Conservation (phyloP, 495 filamentous ascomycete genomes). For the Aspergillus affinis region DNA sequence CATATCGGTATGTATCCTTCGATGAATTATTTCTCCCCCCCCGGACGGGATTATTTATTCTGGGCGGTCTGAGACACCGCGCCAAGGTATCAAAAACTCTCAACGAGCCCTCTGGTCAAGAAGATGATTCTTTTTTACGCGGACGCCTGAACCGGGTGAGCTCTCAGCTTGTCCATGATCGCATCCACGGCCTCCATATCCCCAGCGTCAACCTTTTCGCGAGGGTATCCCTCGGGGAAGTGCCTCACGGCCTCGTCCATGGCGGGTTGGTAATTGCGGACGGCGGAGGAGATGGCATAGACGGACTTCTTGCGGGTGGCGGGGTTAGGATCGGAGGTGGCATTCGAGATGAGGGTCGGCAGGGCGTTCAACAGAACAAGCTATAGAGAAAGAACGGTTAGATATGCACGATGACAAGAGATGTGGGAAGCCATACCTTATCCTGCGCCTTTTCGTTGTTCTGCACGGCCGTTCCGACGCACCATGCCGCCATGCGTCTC, state of each 20-base stretch:
- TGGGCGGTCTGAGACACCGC: background rate
- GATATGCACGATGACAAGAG: background rate
- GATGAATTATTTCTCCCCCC: background rate
- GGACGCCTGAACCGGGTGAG: slow-evolving; percentile 38
- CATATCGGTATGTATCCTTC: background rate
- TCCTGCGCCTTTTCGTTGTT: slow-evolving; percentile 87
- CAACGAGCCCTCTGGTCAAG: background rate
- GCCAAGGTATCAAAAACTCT: background rate
- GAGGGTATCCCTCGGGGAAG: slow-evolving; percentile 60
- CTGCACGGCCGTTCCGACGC: slow-evolving; percentile 89
- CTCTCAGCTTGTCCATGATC: slow-evolving; percentile 66
- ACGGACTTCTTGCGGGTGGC: slow-evolving; percentile 82
- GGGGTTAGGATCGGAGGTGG: slow-evolving; percentile 56
- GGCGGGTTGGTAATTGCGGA: slow-evolving; percentile 83
- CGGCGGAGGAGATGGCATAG: slow-evolving; percentile 77
- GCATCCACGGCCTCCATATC: slow-evolving; percentile 85
- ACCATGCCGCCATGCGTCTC: slow-evolving; percentile 84
- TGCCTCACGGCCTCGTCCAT: slow-evolving; percentile 61
- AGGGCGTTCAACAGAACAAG: slow-evolving; percentile 71
- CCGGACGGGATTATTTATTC: background rate
- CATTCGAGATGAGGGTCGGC: slow-evolving; percentile 63
- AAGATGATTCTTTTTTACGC: slow-evolving; percentile 19
- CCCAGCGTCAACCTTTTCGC: slow-evolving; percentile 62
- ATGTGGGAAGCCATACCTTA: slow-evolving; percentile 41
- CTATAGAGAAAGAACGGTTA: slow-evolving; percentile 29